These are phyloP conservation scores for Cladosporium sp. DNA, from an alignment of 2,329 filamentous ascomycete species.

Conservation along the genomic window DNA sequence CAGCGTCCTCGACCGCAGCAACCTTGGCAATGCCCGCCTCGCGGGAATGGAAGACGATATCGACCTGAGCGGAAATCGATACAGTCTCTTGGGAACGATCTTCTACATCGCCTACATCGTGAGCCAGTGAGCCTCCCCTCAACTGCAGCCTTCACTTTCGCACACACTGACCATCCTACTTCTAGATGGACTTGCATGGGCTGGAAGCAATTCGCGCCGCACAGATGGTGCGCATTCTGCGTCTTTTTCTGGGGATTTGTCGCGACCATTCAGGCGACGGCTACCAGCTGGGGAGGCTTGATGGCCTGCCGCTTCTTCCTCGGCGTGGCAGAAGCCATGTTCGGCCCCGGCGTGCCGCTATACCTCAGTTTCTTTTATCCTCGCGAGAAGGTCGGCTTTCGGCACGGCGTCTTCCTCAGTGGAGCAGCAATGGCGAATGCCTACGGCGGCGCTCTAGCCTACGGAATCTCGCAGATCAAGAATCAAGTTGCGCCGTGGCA, in stretches of 20 bases:
- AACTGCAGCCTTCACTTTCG: slow-evolving; percentile 23
- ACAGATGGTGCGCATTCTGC: slow-evolving; percentile 36
- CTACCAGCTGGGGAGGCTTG: slow-evolving; percentile 39
- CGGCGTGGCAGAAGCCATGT: slow-evolving; percentile 32
- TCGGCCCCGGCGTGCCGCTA: slow-evolving; percentile 49
- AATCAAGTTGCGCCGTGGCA: slow-evolving; percentile 57
- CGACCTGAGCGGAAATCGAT: slow-evolving; percentile 40
- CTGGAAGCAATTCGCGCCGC: slow-evolving; percentile 31
- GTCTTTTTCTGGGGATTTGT: slow-evolving; percentile 43
- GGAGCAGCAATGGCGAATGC: slow-evolving; percentile 67
- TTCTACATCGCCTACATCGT: slow-evolving; percentile 47
- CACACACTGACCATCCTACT: slow-evolving; percentile 12
- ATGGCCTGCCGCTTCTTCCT: slow-evolving; percentile 47
- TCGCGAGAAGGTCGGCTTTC: slow-evolving; percentile 49
- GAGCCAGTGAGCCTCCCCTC: slow-evolving; percentile 31
- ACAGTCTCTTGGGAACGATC: slow-evolving; percentile 47
- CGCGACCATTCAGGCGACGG: slow-evolving; percentile 42
- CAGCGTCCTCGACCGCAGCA: slow-evolving; percentile 27
- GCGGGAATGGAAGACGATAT: slow-evolving; percentile 49
- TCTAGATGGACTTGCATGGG: slow-evolving; percentile 56
- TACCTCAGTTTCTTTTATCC: slow-evolving; percentile 60
- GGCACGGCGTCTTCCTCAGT: slow-evolving; percentile 48
- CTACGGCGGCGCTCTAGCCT: slow-evolving; percentile 64
- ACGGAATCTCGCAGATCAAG: slow-evolving; percentile 57
- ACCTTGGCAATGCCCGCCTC: slow-evolving; percentile 45